Base-by-base conservation (phyloP, 257 asterid genomes). In the Primulina huaijiensis region DNA sequence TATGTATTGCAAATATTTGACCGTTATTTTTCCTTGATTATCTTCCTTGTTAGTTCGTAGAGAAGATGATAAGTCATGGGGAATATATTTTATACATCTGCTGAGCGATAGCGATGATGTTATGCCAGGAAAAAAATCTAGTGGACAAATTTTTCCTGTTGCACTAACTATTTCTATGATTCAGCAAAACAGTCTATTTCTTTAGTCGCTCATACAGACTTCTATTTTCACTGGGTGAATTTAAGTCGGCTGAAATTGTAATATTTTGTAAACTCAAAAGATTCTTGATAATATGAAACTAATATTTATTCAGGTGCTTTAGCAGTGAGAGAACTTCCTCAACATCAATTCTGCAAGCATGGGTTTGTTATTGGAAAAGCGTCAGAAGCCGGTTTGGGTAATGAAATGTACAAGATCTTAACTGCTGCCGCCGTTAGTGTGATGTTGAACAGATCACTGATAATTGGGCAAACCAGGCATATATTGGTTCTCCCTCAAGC, bases 391-490 rank as follows among this genome's bases (percentile, higher is more conserved):
- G 99, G 99, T 62, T 83, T 94, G 82, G 97, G 97, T 58, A 94
- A 94, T 67, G 99, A 94, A 75, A 67, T 94, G 86, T 94, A 94
- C 91, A 94, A 94, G 84, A 81, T 94, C 72, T 79, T 94, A 74
- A 87, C 87, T 74, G 99, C 95, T 21, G 97, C 93, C n/a, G 96
- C 97, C 25, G 73, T 94, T 77, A 94, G 99, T 53, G 95, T 94
- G 75, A 94, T 94, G 95, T 76, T 94, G 89, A 94, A 94, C 80
- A 95, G 99, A 71, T 94, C 99, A n/a, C 74, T 94, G 81, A 91
- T 94, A 69, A 91, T 94, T 64, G 99, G 97, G 79, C 97, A 94
- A 91, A 88, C 97, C 96, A 94, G 97, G 99, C 97, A 94, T 81
- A 87, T 89, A 87, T 88, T 85, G 97, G 96, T 94, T 89, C 87